phyloP scores from a whole-genome alignment of 73 alveolate genomes.

The Blepharisma stoltei region DNA sequence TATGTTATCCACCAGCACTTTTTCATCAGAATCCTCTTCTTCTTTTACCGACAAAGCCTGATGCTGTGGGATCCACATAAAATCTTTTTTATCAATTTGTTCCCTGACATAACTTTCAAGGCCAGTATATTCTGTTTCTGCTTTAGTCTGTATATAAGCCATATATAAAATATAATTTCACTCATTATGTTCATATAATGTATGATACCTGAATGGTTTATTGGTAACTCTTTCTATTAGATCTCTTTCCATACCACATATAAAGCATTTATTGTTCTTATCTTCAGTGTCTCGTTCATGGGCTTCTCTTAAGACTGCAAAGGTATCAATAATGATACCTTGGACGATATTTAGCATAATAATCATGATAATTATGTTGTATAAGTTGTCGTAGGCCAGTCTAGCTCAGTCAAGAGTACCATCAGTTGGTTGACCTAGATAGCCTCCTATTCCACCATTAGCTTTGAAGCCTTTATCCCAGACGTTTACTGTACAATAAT shows the following conservation, averaged over 20 bases:
- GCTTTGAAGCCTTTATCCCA: conserved; percentile 84
- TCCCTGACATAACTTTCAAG: conserved; percentile 86
- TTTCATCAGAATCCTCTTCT: conserved; percentile 13
- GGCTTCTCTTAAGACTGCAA: conserved; percentile 92
- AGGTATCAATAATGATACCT: conserved; percentile 97
- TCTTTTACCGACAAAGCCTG: conserved; percentile 6
- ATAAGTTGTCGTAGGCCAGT: conserved; percentile 82
- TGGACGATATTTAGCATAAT: conserved; percentile 89
- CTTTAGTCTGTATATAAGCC: conserved; percentile 82
- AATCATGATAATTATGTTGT: conserved; percentile 79
- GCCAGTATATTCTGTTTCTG: conserved; percentile 87
- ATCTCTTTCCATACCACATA: conserved; percentile 91
- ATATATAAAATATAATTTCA: conserved; percentile 89
- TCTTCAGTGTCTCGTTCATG: conserved; percentile 77
- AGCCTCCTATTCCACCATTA: conserved; percentile 88
- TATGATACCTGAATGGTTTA: conserved; percentile 73
- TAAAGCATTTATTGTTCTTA: conserved; percentile 83
- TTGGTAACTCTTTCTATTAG: conserved; percentile 68
- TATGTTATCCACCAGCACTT: neutral
- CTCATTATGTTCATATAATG: conserved; percentile 66
- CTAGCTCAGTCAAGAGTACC: conserved; percentile 63
- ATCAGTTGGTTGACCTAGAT: conserved; percentile 42
- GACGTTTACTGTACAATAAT: conserved; percentile 78
- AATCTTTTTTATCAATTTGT: conserved; percentile 66
- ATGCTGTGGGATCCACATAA: conserved; percentile 87